Percentiles rank a stretch among this genome's conserved stretches.
Conservation (phyloP, 192 early-diverging fungal genomes). For the Coemansia umbellata region DNA sequence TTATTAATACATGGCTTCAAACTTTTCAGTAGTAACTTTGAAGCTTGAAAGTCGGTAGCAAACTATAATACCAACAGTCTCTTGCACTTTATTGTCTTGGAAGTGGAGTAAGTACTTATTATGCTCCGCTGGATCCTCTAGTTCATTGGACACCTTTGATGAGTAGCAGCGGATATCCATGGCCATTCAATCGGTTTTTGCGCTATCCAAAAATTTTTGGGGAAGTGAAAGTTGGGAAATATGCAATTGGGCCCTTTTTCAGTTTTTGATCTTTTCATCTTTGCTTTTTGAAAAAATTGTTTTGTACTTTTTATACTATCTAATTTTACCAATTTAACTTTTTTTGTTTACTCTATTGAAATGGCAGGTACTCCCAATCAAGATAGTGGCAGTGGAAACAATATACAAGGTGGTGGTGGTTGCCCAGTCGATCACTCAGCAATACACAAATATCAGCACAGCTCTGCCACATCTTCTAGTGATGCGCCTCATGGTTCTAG, state of each 20-base stretch:
- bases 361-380: background rate
- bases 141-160: no score
- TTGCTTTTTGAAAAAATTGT: background rate
- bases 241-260: background rate
- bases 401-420: background rate
- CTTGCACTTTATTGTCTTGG: no score
- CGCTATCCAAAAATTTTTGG: no score
- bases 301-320: background rate
- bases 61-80: no score
- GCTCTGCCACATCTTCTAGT: no score
- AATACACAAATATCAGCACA: background rate
- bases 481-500: conserved; percentile 18
- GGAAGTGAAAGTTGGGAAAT: no score
- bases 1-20: no score
- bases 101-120: no score
- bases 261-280: background rate
- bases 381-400: background rate
- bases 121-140: no score
- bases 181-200: no score
- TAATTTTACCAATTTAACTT: background rate
- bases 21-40: no score
- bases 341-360: background rate
- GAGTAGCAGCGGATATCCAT: background rate
- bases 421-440: conserved; percentile 28
- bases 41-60: no score